Conservation (phyloP, 768 basidiomycete species). For the Amanita pseudoporphyria region DNA sequence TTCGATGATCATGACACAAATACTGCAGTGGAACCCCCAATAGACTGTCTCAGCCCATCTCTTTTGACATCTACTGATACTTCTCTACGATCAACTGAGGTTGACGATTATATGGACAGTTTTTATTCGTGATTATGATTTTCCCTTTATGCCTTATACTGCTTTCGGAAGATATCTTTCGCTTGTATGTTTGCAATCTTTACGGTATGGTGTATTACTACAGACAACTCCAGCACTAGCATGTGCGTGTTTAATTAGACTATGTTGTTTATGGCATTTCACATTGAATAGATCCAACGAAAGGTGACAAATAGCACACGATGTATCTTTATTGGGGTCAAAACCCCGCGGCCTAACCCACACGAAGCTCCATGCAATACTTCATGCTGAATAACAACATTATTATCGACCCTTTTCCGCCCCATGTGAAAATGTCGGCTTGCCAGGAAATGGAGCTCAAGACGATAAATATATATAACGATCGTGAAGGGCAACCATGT, state of each 20-base stretch:
- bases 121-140: not conserved
- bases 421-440: not conserved
- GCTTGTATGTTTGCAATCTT: not conserved
- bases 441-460: too few relatives aligned
- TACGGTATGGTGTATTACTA: not conserved
- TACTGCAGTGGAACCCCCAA: slow-evolving; percentile 6
- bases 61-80: slow-evolving; percentile 17
- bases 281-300: too few relatives aligned
- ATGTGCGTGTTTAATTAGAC: too few relatives aligned
- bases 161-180: not conserved
- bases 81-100: slow-evolving; percentile 6
- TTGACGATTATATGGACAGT: not conserved
- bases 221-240: too few relatives aligned
- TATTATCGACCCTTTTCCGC: not conserved
- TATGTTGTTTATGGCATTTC: too few relatives aligned
- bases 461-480: too few relatives aligned
- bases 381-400: not conserved
- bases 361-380: not conserved
- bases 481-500: too few relatives aligned
- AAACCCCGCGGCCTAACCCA: too few relatives aligned
- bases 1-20: not conserved
- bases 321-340: too few relatives aligned
- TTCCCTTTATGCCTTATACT: not conserved
- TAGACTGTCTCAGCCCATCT: slow-evolving; percentile 14
- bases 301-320: too few relatives aligned